Evolutionary conservation across 805 yeast genomes (phyloP).

Genomic region (Ogataea corticis): DNA sequence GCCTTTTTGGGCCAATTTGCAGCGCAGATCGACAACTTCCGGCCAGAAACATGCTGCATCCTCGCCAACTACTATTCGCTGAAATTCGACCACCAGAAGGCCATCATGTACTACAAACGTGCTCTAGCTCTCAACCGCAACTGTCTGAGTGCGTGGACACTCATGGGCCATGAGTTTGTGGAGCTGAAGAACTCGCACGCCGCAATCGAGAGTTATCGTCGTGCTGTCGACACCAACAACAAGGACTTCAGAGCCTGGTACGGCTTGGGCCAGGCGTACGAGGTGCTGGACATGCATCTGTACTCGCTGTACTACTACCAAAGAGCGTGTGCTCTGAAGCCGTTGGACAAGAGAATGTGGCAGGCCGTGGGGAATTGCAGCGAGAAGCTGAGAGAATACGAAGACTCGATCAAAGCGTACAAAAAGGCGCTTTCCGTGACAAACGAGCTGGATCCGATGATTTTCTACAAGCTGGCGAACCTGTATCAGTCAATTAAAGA

Average conservation of each 20-base stretch:
- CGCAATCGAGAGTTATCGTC: slow-evolving; percentile 90
- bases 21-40: slow-evolving; percentile 74
- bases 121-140: slow-evolving; percentile 80
- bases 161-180: slow-evolving; percentile 98
- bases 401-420: slow-evolving; percentile 79
- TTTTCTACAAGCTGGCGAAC: slow-evolving; percentile 66
- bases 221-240: slow-evolving; percentile 87
- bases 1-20: slow-evolving; percentile 87
- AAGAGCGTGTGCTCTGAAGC: slow-evolving; percentile 83
- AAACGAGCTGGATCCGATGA: slow-evolving; percentile 50
- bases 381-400: slow-evolving; percentile 68
- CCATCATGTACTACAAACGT: slow-evolving; percentile 88
- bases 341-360: slow-evolving; percentile 94
- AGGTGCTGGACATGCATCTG: slow-evolving; percentile 90
- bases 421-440: slow-evolving; percentile 67
- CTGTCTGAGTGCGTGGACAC: slow-evolving; percentile 91
- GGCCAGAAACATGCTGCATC: slow-evolving; percentile 94
- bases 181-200: slow-evolving; percentile 96
- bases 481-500: slow-evolving; percentile 62
- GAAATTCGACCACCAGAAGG: slow-evolving; percentile 91
- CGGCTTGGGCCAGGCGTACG: slow-evolving; percentile 97
- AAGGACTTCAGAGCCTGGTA: slow-evolving; percentile 97
- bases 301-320: slow-evolving; percentile 93
- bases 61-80: slow-evolving; percentile 91
- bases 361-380: slow-evolving; percentile 89